Conservation (phyloP, 1,284 basidiomycete species). For the Trametes pubescens region DNA sequence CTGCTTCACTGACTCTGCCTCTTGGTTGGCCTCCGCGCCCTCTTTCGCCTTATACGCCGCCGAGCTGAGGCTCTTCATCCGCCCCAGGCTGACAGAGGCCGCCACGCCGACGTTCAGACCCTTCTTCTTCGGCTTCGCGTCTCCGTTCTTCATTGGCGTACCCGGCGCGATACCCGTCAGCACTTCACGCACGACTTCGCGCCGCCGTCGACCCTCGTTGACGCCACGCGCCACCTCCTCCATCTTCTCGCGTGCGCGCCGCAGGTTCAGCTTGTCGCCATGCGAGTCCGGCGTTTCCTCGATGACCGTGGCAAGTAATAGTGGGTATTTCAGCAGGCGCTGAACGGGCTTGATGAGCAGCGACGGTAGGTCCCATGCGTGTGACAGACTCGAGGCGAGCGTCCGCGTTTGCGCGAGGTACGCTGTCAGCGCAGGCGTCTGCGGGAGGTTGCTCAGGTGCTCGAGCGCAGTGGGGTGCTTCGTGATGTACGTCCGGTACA, state of each 20-base stretch:
- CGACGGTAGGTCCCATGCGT: conserved; percentile 94
- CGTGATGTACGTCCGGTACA: conserved; percentile 90
- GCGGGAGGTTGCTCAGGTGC: conserved; percentile 67
- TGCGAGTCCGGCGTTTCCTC: conserved; percentile 82
- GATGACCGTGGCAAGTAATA: conserved; percentile 83
- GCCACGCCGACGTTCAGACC: conserved; percentile 54
- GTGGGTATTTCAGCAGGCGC: conserved; percentile 91
- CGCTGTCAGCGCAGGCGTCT: conserved; percentile 63
- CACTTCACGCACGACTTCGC: conserved; percentile 85
- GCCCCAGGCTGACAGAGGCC: conserved; percentile 63
- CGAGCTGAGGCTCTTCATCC: conserved; percentile 61
- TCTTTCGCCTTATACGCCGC: conserved; percentile 43
- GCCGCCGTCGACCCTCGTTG: conserved; percentile 86
- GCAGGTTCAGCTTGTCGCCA: conserved; percentile 74
- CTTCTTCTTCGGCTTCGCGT: conserved; percentile 53
- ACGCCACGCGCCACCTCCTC: conserved; percentile 85
- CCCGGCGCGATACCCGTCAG: conserved; percentile 44
- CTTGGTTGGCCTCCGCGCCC: conserved; percentile 51
- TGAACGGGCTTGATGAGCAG: conserved; percentile 92
- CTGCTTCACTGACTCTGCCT: conserved; percentile 61
- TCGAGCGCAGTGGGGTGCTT: conserved; percentile 81
- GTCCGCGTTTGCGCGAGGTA: conserved; percentile 77
- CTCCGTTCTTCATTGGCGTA: conserved; percentile 30
- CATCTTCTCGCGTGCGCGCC: conserved; percentile 71
- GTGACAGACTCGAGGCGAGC: conserved; percentile 76